Percentiles rank a stretch among this genome's conserved stretches.
Evolutionary conservation across 305 asterid genomes (phyloP).

Genomic region (Fraxinus dipetala): DNA sequence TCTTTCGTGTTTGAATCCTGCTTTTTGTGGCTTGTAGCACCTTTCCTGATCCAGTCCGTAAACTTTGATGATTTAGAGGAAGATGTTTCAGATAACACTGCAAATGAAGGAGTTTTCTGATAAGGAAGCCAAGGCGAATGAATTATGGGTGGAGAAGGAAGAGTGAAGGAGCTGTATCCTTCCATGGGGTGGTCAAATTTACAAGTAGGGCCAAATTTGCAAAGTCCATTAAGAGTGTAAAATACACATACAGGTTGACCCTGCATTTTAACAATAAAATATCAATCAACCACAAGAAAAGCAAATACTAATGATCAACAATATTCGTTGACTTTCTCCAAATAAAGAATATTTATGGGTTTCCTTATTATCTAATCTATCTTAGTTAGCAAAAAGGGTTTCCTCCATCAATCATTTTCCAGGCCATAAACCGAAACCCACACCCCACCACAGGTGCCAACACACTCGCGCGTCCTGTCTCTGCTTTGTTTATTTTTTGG

Average conservation of each 20-base stretch:
- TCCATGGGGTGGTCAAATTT: conserved; percentile 61
- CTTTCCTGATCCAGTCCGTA: conserved; percentile 42
- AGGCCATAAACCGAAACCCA: not conserved
- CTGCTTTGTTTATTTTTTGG: not conserved
- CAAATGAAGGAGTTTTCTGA: conserved; percentile 22
- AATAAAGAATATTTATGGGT: not conserved
- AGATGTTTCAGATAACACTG: conserved; percentile 29
- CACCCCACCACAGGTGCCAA: not conserved
- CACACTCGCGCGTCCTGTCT: not conserved
- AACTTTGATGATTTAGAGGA: conserved; percentile 32
- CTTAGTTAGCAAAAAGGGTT: not conserved
- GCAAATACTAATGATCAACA: not conserved
- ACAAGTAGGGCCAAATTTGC: conserved; percentile 67
- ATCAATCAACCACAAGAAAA: not conserved
- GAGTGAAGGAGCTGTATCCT: conserved; percentile 38
- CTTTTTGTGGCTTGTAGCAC: conserved; percentile 30
- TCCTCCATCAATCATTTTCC: not conserved
- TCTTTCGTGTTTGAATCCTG: conserved; percentile 24
- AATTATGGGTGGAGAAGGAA: conserved; percentile 38
- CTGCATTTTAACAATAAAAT: conserved; percentile 35
- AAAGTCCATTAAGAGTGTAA: conserved; percentile 49
- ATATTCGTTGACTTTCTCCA: not conserved
- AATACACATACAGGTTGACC: conserved; percentile 52
- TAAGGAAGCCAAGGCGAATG: conserved; percentile 27
- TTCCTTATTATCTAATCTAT: not conserved